Evolutionary conservation across 495 filamentous ascomycete species (phyloP).

Genomic region (Diplogelasinospora grovesii): DNA sequence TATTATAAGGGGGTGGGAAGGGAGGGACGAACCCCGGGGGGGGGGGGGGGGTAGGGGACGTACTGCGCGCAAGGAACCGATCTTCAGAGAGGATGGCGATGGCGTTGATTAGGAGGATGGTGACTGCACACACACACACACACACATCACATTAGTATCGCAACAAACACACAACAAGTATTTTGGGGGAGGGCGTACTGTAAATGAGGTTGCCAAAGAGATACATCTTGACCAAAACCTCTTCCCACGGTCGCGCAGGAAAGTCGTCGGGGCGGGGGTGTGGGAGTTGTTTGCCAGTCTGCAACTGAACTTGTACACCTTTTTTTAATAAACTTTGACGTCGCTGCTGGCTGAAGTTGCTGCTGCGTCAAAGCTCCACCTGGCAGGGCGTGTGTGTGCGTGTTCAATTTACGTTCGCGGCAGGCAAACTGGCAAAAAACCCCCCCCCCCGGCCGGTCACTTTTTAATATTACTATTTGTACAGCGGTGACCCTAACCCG

Average conservation of each 20-base stretch:
- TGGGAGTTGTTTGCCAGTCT: background rate
- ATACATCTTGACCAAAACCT: conserved; percentile 43
- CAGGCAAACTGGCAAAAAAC: no score
- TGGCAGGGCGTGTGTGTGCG: no score
- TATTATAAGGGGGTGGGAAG: conserved; percentile 1
- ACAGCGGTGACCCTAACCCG: no score
- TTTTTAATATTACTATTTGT: no score
- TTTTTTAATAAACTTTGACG: background rate
- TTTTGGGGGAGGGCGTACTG: conserved; percentile 41
- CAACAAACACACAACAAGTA: no score
- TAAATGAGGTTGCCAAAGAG: conserved; percentile 72
- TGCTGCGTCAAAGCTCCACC: no score
- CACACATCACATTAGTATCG: no score
- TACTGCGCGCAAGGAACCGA: conserved; percentile 93
- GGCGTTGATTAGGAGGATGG: conserved; percentile 83
- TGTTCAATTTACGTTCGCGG: no score
- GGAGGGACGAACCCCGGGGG: background rate
- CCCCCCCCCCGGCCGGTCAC: no score
- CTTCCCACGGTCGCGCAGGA: background rate
- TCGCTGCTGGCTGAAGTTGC: background rate
- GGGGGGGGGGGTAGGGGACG: conserved; percentile 19
- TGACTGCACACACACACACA: conserved; percentile 43
- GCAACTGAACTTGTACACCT: no score
- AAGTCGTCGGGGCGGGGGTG: no score
- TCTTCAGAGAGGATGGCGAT: conserved; percentile 96